Evolutionary conservation across 2,329 filamentous ascomycete species (phyloP).

Genomic region (Colletotrichum lindemuthianum): DNA sequence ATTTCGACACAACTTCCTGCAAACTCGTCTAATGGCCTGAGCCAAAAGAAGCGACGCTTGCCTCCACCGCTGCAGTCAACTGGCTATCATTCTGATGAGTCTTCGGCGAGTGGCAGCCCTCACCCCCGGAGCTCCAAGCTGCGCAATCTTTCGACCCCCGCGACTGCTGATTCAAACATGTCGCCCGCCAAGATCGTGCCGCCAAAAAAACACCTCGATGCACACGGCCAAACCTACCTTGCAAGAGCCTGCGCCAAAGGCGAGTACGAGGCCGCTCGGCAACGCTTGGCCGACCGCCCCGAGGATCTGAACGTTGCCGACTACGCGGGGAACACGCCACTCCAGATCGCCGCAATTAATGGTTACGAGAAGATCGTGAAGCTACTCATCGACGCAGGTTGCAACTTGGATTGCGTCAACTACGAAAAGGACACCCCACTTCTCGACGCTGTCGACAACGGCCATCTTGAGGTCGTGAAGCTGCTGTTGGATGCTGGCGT

Average conservation of each 20-base stretch:
- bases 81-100: conserved; percentile 75
- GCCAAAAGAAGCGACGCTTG: conserved; percentile 69
- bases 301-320: conserved; percentile 91
- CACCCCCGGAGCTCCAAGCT: conserved; percentile 68
- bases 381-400: conserved; percentile 85
- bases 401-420: conserved; percentile 81
- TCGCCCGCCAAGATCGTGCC: conserved; percentile 75
- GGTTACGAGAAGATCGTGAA: conserved; percentile 89
- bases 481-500: conserved; percentile 86
- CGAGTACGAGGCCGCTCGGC: conserved; percentile 81
- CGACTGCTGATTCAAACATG: conserved; percentile 67
- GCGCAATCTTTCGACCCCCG: conserved; percentile 65
- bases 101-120: conserved; percentile 69
- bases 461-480: conserved; percentile 87
- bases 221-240: conserved; percentile 89
- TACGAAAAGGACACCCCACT: conserved; percentile 92
- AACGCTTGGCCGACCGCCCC: conserved; percentile 79
- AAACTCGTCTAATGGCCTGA: conserved; percentile 63
- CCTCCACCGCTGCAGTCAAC: conserved; percentile 70
- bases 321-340: conserved; percentile 94
- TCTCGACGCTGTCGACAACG: conserved; percentile 96
- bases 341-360: conserved; percentile 91
- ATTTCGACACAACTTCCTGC: conserved; percentile 70
- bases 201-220: conserved; percentile 89
- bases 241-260: conserved; percentile 91